Base-by-base conservation (phyloP, 202 grass and related monocot genomes). In the Setaria italica region DNA sequence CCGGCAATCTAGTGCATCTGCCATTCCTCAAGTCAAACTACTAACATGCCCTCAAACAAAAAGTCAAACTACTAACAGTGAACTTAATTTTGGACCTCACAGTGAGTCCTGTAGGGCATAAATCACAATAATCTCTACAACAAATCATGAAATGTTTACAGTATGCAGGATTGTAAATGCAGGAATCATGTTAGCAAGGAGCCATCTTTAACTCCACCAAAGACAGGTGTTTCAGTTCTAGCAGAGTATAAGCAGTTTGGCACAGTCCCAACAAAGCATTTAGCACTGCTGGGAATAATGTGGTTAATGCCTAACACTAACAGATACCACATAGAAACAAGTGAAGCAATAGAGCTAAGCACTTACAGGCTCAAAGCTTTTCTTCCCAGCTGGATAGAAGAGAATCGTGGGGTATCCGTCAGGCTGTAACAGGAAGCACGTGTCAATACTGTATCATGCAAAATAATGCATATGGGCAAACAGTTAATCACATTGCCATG, bases 331-430 rank as follows among this genome's bases (percentile, higher is more conserved):
- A 20, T 29, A 11, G 39, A 14, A 47, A 81, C 14, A 76, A 62
- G 11, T 68, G 11, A 39, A 82, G 47, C 1, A 60, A 34, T 25
- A 54, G 53, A 67, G 46, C 29, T 77, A 56, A 77, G 25, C 57
- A 85, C 81, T 87, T 89, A 98, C 95, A 81, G 95, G 95, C 74
- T 98, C 93, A 54, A 98, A 98, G 78, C 88, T 91, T 87, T 98
- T 98, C 81, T 91, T 98, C 72, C 95, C 95, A 49, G 93, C 95
- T 66, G 95, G 95, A 60, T 89, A 98, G 85, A 98, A 98, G 82
- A 98, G 88, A 49, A 98, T 89, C 12, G 96, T 98, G 20, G 96
- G 95, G 84, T 91, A 95, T 33, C 96, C 96, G 78, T 95, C 96
- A 41, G 84, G 70, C 95, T 98, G 93, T 69, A 90, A 92, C 88